Evolutionary conservation across 805 yeast genomes (phyloP).

Genomic region (Saturnispora quitensis): DNA sequence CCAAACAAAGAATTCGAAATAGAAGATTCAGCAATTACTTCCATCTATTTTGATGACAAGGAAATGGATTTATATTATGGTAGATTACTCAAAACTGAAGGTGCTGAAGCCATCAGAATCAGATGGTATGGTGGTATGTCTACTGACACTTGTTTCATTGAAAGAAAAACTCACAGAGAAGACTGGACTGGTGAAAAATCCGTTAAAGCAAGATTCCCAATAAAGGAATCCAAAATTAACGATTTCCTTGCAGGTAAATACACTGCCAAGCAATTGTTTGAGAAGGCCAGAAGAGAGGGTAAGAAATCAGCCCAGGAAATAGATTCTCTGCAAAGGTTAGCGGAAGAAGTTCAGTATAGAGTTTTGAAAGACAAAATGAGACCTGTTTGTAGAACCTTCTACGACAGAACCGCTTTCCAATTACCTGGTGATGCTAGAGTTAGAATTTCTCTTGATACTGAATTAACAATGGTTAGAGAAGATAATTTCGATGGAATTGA

Average conservation of each 20-base stretch:
- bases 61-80: slow-evolving; percentile 90
- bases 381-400: slow-evolving; percentile 93
- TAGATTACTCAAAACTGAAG: slow-evolving; percentile 90
- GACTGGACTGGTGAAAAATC: slow-evolving; percentile 99
- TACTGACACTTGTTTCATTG: slow-evolving; percentile 86
- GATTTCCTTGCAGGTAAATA: slow-evolving; percentile 73
- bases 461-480: slow-evolving; percentile 94
- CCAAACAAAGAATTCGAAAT: slow-evolving; percentile 91
- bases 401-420: slow-evolving; percentile 97
- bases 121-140: slow-evolving; percentile 99
- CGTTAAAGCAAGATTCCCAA: slow-evolving; percentile 92
- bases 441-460: slow-evolving; percentile 95
- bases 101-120: slow-evolving; percentile 96
- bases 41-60: slow-evolving; percentile 89
- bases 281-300: slow-evolving; percentile 87
- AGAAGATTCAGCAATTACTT: slow-evolving; percentile 94
- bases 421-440: slow-evolving; percentile 99
- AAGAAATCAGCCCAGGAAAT: slow-evolving; percentile 81
- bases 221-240: slow-evolving; percentile 87
- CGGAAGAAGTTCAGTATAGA: slow-evolving; percentile 87
- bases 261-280: slow-evolving; percentile 85
- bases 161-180: slow-evolving; percentile 96
- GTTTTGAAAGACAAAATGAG: slow-evolving; percentile 74
- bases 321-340: slow-evolving; percentile 85
- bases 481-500: slow-evolving; percentile 91